Conservation (phyloP, 2,329 filamentous ascomycete genomes). For the Hymenoscyphus repandus region DNA sequence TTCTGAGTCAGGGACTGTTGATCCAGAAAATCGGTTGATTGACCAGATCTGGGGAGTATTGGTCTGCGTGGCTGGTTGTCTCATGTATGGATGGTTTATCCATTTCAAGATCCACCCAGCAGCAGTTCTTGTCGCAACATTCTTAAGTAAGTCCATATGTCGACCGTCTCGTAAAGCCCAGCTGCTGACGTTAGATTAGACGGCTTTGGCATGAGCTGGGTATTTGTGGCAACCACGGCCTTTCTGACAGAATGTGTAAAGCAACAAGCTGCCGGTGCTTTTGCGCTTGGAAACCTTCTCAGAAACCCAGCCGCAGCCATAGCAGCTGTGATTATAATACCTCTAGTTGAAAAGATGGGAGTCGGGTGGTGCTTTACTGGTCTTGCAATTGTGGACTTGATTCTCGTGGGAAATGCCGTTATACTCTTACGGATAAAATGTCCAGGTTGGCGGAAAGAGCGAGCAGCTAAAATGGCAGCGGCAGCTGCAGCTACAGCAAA, state of each 20-base stretch:
- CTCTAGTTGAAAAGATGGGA: constrained; percentile 2
- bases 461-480: constrained; percentile 2
- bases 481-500: not conserved
- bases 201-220: constrained; percentile 4
- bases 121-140: constrained; percentile 3
- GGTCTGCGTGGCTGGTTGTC: constrained; percentile 1
- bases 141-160: not conserved
- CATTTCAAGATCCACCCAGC: constrained; percentile 3
- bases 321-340: not conserved
- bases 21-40: constrained; percentile 1
- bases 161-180: not conserved
- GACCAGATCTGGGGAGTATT: constrained; percentile 6
- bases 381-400: constrained; percentile 1
- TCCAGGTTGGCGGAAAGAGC: constrained; percentile 1
- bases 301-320: constrained; percentile 3
- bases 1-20: not conserved
- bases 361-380: constrained; percentile 6
- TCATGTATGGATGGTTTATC: constrained; percentile 5
- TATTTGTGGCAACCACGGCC: constrained; percentile 5
- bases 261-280: constrained; percentile 3
- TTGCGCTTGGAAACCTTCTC: constrained; percentile 4
- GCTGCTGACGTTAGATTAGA: not conserved
- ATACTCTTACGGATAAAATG: constrained; percentile 2
- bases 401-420: constrained; percentile 3
- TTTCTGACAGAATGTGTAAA: constrained; percentile 6